Evolutionary conservation across 2,329 filamentous ascomycete species (phyloP), one percentile per base, ranked within the genome.

Genomic region (Huntiella omanensis): DNA sequence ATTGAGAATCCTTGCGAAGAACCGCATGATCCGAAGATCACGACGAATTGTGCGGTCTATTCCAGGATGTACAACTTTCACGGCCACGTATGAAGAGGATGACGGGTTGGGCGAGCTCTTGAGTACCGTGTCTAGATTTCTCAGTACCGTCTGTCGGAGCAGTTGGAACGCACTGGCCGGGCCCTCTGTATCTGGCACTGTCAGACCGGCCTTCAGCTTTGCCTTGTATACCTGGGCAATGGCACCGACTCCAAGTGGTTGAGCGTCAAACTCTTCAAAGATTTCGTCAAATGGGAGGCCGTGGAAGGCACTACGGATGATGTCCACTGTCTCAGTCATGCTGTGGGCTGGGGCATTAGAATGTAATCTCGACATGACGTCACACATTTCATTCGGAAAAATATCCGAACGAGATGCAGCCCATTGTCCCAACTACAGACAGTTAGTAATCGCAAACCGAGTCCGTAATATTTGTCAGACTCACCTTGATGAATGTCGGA

Each of bases 201-300:
- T 64, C 45, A 96, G 65, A 54, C 83, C 78, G 0, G 82, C 73
- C 57, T 86, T 92, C 40, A 98, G 64, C 60, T 86, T 95, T 1
- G 91, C 91, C 58, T 85, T 92, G 70, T 98, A 98, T 2, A 96
- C 91, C 60, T 98, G 91, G 0, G 91, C 91, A 55, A 98, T 96
- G 28, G 91, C 91, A 8, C 91, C 91, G 1, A 96, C 88, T 1
- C 91, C 91, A 0, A 98, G 66, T 0, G 91, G 91, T 53, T 69
- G 76, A 62, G 92, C 83, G 22, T 95, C 71, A 54, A 98, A 98
- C 59, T 96, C 91, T 28, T 93, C 84, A 55, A 98, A 98, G 50
- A 98, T 95, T 4, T 93, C 83, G 10, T 88, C 77, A 53, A 98
- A 95, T 0, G 62, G 55, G 47, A 82, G 71, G 1, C 82, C 84